Conservation (phyloP, 139 green algal species). For the Picochlorum sp. region DNA sequence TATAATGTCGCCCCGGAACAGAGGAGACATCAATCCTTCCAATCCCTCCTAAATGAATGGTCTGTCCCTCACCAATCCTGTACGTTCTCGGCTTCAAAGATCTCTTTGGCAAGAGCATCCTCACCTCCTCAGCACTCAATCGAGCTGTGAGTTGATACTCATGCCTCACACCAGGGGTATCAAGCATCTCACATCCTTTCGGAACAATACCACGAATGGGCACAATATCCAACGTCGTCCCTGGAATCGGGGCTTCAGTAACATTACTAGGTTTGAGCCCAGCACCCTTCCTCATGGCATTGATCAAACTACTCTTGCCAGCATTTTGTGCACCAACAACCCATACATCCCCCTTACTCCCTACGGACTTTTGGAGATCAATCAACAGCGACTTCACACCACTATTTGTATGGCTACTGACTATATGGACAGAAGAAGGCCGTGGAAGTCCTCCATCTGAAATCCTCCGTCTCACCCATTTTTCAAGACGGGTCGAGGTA, state of each 20-base stretch:
- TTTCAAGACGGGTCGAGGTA: conserved; percentile 15
- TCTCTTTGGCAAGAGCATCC: conserved; percentile 56
- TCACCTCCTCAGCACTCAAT: conserved; percentile 68
- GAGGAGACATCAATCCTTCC: conserved; percentile 81
- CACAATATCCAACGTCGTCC: conserved; percentile 88
- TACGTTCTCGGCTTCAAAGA: conserved; percentile 81
- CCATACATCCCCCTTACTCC: conserved; percentile 78
- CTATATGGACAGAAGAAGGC: conserved; percentile 47
- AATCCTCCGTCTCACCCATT: conserved; percentile 51
- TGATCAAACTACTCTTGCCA: conserved; percentile 93
- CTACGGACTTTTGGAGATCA: conserved; percentile 41
- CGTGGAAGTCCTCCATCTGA: conserved; percentile 44
- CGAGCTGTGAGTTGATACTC: conserved; percentile 65
- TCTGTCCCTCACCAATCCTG: conserved; percentile 56
- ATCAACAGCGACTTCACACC: conserved; percentile 45
- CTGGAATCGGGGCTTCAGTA: conserved; percentile 78
- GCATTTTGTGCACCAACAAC: conserved; percentile 84
- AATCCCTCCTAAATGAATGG: conserved; percentile 75
- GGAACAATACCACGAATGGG: conserved; percentile 70
- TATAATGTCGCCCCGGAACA: conserved; percentile 72
- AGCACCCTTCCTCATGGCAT: conserved; percentile 62
- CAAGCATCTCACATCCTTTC: conserved; percentile 58
- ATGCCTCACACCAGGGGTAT: conserved; percentile 95
- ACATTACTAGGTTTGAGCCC: conserved; percentile 43
- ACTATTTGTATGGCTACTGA: conserved; percentile 35